A percentile compares a stretch with the other conserved stretches of the same genome.
Evolutionary conservation across 2,329 filamentous ascomycete species (phyloP).

Genomic region (Fonsecaea multimorphosa): DNA sequence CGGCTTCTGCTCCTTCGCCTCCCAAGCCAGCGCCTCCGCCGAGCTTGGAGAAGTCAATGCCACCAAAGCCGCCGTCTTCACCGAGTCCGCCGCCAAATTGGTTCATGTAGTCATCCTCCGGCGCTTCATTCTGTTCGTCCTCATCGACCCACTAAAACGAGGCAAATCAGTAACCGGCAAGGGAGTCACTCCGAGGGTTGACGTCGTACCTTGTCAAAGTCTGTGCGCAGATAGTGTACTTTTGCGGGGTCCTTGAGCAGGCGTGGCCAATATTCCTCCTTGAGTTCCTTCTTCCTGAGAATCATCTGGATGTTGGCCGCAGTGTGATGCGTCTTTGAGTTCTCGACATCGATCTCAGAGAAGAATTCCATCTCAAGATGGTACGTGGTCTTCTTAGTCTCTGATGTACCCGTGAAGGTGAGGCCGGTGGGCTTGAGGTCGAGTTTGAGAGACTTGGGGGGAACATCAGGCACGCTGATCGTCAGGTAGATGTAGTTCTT

Average conservation of each 20-base stretch:
- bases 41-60: constrained; percentile 92
- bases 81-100: constrained; percentile 61
- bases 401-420: constrained; percentile 80
- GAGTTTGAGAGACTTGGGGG: constrained; percentile 76
- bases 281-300: constrained; percentile 95
- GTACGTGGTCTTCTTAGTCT: constrained; percentile 85
- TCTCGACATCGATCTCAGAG: constrained; percentile 83
- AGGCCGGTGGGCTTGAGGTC: constrained; percentile 79
- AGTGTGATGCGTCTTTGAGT: constrained; percentile 87
- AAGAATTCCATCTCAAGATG: constrained; percentile 85
- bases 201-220: constrained; percentile 85
- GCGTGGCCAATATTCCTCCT: constrained; percentile 93
- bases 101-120: constrained; percentile 73
- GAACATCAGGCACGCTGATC: constrained; percentile 85
- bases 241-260: constrained; percentile 89
- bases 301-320: constrained; percentile 87
- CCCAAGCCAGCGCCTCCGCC: constrained; percentile 63
- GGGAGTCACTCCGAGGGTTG: not conserved
- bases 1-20: constrained; percentile 49
- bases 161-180: constrained; percentile 11
- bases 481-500: constrained; percentile 97
- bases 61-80: constrained; percentile 56
- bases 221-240: constrained; percentile 94
- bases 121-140: constrained; percentile 93
- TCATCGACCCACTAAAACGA: constrained; percentile 81